These are phyloP conservation scores for Galium porrigens DNA, from an alignment of 305 asterid genomes.

Conservation along the genomic window DNA sequence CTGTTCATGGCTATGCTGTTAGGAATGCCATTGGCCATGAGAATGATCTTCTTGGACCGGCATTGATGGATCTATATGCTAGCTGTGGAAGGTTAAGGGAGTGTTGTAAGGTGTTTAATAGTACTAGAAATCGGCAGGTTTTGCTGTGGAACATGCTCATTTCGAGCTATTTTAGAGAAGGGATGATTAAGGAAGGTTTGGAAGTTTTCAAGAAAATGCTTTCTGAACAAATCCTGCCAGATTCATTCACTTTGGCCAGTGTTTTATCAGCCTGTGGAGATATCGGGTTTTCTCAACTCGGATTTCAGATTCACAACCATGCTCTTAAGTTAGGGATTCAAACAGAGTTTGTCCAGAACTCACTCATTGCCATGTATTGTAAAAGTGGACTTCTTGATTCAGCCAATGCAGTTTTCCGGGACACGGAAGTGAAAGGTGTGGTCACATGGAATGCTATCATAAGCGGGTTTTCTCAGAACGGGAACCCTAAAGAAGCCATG, in stretches of 20 bases:
- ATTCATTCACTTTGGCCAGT: conserved; percentile 57
- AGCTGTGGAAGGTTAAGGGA: conserved; percentile 42
- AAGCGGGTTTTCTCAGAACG: conserved; percentile 59
- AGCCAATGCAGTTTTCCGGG: conserved; percentile 35
- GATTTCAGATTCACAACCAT: conserved; percentile 52
- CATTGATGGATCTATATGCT: conserved; percentile 64
- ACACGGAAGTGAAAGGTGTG: conserved; percentile 23
- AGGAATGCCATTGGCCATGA: conserved; percentile 33
- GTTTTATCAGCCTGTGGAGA: conserved; percentile 61
- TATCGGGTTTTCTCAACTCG: conserved; percentile 32
- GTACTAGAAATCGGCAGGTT: conserved; percentile 29
- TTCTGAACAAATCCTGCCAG: conserved; percentile 38
- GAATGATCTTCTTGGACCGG: conserved; percentile 49
- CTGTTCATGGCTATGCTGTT: conserved; percentile 46
- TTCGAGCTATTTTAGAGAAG: conserved; percentile 51
- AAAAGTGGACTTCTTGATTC: conserved; percentile 43
- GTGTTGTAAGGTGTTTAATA: conserved; percentile 32
- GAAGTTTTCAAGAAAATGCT: conserved; percentile 51
- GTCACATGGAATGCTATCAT: conserved; percentile 74
- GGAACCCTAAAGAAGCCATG: conserved; percentile 46
- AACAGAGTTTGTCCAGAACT: conserved; percentile 53
- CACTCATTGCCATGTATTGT: conserved; percentile 63
- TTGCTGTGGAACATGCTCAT: conserved; percentile 76
- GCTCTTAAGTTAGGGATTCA: conserved; percentile 35
- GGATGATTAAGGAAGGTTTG: conserved; percentile 41